Conservation (phyloP, 495 filamentous ascomycete genomes). For the Thermothielavioides terrestris region DNA sequence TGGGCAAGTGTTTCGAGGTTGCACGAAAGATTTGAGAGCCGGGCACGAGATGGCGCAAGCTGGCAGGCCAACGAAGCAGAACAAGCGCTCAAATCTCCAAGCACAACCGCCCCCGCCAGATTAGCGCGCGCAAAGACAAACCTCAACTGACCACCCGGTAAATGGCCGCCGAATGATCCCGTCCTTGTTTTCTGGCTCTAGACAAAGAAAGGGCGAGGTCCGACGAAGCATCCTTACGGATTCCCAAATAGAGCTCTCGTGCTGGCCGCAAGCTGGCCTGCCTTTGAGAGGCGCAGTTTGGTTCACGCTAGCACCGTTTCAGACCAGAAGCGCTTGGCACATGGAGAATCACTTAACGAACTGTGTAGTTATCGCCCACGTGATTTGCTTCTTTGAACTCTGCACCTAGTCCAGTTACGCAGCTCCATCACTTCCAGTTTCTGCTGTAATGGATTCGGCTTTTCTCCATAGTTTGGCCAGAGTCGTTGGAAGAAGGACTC, state of each 20-base stretch:
- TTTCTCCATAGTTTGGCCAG: too few species aligned
- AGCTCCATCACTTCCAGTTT: too few species aligned
- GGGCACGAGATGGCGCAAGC: not conserved
- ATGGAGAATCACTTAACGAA: too few species aligned
- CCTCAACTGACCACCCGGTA: not conserved
- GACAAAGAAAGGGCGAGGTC: not conserved
- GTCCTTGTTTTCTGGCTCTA: not conserved
- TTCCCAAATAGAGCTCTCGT: not conserved
- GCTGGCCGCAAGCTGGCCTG: not conserved
- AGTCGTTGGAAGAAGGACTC: too few species aligned
- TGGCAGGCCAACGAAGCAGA: not conserved
- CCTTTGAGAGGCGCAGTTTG: not conserved
- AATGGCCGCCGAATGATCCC: not conserved
- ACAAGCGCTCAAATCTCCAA: not conserved
- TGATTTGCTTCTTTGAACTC: constrained; percentile 19
- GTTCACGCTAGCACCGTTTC: not conserved
- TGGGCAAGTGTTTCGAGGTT: not conserved
- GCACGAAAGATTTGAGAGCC: not conserved
- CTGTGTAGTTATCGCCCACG: too few species aligned
- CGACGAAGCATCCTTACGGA: not conserved
- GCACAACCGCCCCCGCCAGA: not conserved
- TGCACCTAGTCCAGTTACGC: too few species aligned
- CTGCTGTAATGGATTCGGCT: too few species aligned
- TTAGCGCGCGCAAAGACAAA: not conserved
- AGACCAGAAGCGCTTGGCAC: not conserved